Percentiles rank a stretch among this genome's conserved stretches.
Evolutionary conservation across 768 basidiomycete genomes (phyloP).

Genomic region (Dacryopinax primogenitus): DNA sequence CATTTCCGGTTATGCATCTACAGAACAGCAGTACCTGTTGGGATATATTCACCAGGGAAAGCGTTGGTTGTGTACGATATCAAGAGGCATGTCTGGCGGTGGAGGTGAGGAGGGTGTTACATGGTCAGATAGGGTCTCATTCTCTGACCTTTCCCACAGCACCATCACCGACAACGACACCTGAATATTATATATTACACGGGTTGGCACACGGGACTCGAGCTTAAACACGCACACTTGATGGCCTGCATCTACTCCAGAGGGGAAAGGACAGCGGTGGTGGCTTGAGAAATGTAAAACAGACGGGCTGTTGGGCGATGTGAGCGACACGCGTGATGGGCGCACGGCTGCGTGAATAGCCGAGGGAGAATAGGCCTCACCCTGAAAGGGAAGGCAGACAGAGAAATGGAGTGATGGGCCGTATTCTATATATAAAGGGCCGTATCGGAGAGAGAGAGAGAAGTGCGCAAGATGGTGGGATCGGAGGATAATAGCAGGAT

Average conservation of each 20-base stretch:
- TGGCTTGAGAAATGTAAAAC: background rate
- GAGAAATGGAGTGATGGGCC: conserved; percentile 8
- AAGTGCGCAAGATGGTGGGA: conserved; percentile 6
- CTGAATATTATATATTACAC: conserved; percentile 39
- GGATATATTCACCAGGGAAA: conserved; percentile 84
- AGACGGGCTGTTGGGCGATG: background rate
- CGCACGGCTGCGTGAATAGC: background rate
- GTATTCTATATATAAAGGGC: background rate
- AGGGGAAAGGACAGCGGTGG: background rate
- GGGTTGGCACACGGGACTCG: too few relatives aligned
- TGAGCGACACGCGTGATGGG: background rate
- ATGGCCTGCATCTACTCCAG: conserved; percentile 62
- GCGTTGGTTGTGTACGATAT: conserved; percentile 99
- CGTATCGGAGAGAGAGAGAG: conserved; percentile 12
- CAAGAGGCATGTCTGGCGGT: conserved; percentile 85
- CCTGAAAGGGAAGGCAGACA: background rate
- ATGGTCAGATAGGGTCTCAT: conserved; percentile 14
- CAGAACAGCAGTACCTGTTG: conserved; percentile 52
- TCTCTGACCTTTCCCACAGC: conserved; percentile 90
- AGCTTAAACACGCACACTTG: conserved; percentile 68
- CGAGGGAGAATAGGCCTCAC: background rate
- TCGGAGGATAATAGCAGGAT: conserved; percentile 11
- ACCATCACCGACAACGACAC: conserved; percentile 97
- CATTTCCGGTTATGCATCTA: background rate
- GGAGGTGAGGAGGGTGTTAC: conserved; percentile 14